A percentile compares a stretch with the other conserved stretches of the same genome.
Conservation (phyloP, 345 rosid species). For the Adansonia digitata region DNA sequence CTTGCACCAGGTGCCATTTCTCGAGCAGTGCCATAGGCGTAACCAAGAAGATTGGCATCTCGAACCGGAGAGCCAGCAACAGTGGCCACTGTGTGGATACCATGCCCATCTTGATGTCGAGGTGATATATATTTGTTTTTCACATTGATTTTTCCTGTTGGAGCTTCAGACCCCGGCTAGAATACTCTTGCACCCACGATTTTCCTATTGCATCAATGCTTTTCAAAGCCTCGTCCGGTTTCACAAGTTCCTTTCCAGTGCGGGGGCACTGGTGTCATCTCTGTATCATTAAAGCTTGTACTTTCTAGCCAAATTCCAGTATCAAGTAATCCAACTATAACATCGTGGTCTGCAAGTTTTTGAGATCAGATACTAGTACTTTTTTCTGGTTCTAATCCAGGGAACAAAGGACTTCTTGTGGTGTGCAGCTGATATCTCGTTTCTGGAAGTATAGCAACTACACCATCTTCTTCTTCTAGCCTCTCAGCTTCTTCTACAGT, state of each 20-base stretch:
- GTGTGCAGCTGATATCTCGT: slow-evolving; percentile 62
- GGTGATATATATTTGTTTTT: slow-evolving; percentile 63
- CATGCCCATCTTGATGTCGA: slow-evolving; percentile 67
- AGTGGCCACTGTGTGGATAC: slow-evolving; percentile 75
- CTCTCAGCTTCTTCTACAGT: slow-evolving; percentile 47
- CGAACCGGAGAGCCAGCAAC: slow-evolving; percentile 61
- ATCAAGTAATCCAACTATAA: slow-evolving; percentile 66
- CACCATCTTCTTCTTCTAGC: slow-evolving; percentile 50
- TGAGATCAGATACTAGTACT: slow-evolving; percentile 43
- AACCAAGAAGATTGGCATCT: slow-evolving; percentile 57
- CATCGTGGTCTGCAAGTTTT: slow-evolving; percentile 53
- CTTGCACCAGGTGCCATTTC: slow-evolving; percentile 77
- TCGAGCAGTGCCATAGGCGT: slow-evolving; percentile 68
- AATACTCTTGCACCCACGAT: slow-evolving; percentile 67
- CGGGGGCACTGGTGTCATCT: slow-evolving; percentile 49
- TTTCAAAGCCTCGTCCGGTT: slow-evolving; percentile 45
- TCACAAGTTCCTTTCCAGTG: slow-evolving; percentile 70
- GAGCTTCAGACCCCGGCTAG: slow-evolving; percentile 56
- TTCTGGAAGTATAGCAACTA: slow-evolving; percentile 52
- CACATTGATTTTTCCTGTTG: slow-evolving; percentile 45
- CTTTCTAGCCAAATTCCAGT: slow-evolving; percentile 83
- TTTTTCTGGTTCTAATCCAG: slow-evolving; percentile 48
- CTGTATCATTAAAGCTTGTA: slow-evolving; percentile 54
- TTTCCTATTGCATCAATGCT: slow-evolving; percentile 50
- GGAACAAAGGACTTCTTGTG: slow-evolving; percentile 58